Evolutionary conservation across 2,329 filamentous ascomycete species (phyloP).

Genomic region (Penicillium sp.): DNA sequence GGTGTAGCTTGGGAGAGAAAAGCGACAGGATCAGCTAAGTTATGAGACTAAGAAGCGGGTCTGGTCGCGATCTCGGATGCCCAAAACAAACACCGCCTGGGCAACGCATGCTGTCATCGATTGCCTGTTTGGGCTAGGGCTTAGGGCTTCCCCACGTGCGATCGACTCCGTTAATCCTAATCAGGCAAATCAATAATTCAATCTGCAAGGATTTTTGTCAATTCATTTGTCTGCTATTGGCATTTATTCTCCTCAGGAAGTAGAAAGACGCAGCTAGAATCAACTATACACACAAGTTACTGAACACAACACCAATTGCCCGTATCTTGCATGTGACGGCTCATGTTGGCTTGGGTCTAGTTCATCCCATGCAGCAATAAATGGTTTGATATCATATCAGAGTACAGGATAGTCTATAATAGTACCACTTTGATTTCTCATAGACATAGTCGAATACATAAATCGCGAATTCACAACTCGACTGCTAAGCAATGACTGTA

Average conservation of each 20-base stretch:
- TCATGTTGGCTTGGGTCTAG: constrained; percentile 1
- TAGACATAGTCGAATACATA: neutral
- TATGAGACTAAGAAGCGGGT: constrained; percentile 8
- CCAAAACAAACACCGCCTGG: constrained; percentile 26
- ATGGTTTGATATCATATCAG: too few relatives aligned
- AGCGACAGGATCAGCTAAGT: constrained; percentile 12
- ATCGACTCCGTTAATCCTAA: neutral
- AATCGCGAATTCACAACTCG: too few relatives aligned
- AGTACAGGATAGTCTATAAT: too few relatives aligned
- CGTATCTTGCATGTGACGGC: neutral
- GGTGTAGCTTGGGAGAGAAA: constrained; percentile 9
- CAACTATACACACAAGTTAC: neutral
- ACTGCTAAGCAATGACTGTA: too few relatives aligned
- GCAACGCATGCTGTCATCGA: constrained; percentile 16
- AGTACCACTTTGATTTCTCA: too few relatives aligned
- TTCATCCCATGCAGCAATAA: too few relatives aligned
- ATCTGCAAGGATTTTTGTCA: too few relatives aligned
- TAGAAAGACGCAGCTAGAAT: too few relatives aligned
- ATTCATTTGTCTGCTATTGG: too few relatives aligned
- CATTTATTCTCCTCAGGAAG: too few relatives aligned
- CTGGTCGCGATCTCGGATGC: constrained; percentile 8
- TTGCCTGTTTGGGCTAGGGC: constrained; percentile 12
- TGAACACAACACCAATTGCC: neutral
- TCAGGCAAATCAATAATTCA: neutral
- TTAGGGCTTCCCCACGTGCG: constrained; percentile 12